phyloP scores from a whole-genome alignment of 169 alveolate species.

The Plasmodium gonderi region DNA sequence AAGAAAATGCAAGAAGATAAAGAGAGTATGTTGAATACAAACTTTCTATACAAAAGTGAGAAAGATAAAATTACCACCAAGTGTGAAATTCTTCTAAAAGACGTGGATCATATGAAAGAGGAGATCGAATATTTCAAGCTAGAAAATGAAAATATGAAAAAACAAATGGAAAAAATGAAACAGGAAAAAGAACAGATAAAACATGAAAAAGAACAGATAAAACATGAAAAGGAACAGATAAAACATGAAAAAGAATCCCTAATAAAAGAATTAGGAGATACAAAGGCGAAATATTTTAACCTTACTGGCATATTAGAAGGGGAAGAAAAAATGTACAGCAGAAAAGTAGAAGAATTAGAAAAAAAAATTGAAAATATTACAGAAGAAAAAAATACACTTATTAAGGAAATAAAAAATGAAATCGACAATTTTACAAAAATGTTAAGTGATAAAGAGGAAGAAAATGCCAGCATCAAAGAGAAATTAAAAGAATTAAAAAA shows the following conservation, averaged over 20 bases:
- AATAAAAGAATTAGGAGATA: constrained; percentile 51
- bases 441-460: constrained; percentile 32
- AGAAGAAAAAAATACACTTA: constrained; percentile 36
- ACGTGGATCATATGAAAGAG: neutral
- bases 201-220: neutral
- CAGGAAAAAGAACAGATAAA: neutral
- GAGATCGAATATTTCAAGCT: constrained; percentile 7
- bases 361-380: constrained; percentile 22
- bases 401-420: constrained; percentile 37
- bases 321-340: constrained; percentile 62
- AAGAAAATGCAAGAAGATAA: constrained; percentile 40
- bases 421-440: constrained; percentile 37
- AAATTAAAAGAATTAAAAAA: constrained; percentile 58
- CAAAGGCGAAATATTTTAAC: constrained; percentile 65
- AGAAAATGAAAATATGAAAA: neutral
- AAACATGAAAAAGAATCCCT: constrained; percentile 29
- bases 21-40: constrained; percentile 2
- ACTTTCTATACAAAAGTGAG: constrained; percentile 17
- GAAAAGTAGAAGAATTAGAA: constrained; percentile 39
- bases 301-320: constrained; percentile 69
- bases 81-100: constrained; percentile 8
- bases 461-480: constrained; percentile 33
- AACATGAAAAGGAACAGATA: constrained; percentile 7
- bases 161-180: neutral
- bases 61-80: constrained; percentile 1